Evolutionary conservation across 1,139 yeast species (phyloP), one percentile per base, ranked within the genome.

Genomic region (Zygoascus meyerae): DNA sequence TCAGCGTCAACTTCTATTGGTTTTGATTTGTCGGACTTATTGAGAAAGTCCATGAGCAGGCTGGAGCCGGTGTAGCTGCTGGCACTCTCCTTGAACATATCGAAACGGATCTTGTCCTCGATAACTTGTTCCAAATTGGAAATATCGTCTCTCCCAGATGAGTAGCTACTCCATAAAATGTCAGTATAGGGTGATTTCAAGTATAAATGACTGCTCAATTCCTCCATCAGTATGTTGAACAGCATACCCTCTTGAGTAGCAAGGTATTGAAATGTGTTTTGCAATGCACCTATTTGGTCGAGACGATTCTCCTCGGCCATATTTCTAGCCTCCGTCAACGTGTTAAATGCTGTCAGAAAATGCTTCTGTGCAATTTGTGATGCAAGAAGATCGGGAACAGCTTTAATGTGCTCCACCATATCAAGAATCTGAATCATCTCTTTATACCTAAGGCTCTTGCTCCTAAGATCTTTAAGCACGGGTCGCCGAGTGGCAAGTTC

Each of bases 191-290:
- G 73, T 51, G 70, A 63, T 56, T 82, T 84, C 47, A 86, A 70
- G 60, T 86, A 90, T 15, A 89, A 70, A 50, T 86, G 85, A 48
- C 74, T 77, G 52, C 80, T 83, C 38, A 89, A 68, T 60, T 89
- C 96, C 54, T 86, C 95, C 16, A 86, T 70, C 26, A 89, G 70
- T 59, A 79, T 79, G 48, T 83, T 87, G 58, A 84, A 83, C 40
- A 90, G 59, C 72, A 81, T 56, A 17, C 60, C 48, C 37, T 81
- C 79, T 57, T 86, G 95, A 5, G 74, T 62, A 43, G 78, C 78
- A 34, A 87, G 68, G 55, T 81, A 82, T 34, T 71, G 71, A 51
- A 76, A 79, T 11, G 82, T 67, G 3, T 80, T 74, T 38, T 67
- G 67, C 64, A 87, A 70, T 0, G 86, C 81, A 0, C 83, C 74